Base-by-base conservation (phyloP, 106 monocot species). In the Dendrobium officinale region DNA sequence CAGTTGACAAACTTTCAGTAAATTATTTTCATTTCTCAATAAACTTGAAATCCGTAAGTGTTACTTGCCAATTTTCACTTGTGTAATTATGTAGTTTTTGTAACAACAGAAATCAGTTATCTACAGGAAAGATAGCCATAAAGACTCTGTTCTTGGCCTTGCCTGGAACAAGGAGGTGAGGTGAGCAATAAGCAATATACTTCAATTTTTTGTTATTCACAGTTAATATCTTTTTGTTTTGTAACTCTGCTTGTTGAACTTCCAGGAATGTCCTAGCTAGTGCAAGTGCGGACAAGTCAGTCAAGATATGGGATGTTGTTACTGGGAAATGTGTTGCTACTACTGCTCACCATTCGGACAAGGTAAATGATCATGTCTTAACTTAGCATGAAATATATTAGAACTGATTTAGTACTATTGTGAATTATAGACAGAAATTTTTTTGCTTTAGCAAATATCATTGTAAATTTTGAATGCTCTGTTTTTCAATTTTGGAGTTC, bases 241-340 rank as follows among this genome's bases (percentile, higher is more conserved):
- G 37, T 22, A 42, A 81, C 20, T 22, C 16, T 73, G 9, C 5
- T 78, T 2, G 8, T 24, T 83, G 59, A 75, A 78, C 51, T 78
- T 77, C 67, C 83, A 95, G 94, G 90, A 98, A 98, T 84, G 92
- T 92, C 72, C 77, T 97, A 86, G 97, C 97, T 48, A 97, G 97
- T 92, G 97, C 92, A 79, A 94, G 97, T 87, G 94, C 88, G 77
- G 97, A 97, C 87, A 86, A 86, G 24, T 86, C 89, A 44, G 90
- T 92, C 42, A 97, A 97, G 78, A 80, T 97, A 37, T 97, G 97
- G 97, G 90, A 97, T 82, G 31, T 97, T 67, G 92, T 73, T 27
- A 84, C 83, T 56, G 85, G 80, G 7, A 87, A 92, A 83, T 97
- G 94, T 85, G 88, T 78, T 79, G 79, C 90, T n/a, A 94, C 91